Conservation (phyloP, 345 rosid genomes). For the Eucalyptus sideroxylon region DNA sequence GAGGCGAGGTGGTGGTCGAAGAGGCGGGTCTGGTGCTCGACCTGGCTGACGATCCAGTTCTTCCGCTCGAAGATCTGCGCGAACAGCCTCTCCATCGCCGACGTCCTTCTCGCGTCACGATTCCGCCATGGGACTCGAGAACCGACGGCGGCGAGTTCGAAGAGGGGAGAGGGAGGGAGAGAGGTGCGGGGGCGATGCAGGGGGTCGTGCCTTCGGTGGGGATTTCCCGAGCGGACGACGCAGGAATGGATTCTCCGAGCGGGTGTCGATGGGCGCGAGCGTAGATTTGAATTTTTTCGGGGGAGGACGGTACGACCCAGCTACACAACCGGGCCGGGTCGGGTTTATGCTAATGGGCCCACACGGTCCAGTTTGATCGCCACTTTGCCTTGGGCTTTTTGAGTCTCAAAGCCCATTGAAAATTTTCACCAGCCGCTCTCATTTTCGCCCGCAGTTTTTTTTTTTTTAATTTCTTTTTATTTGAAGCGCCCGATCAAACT, state of each 20-base stretch:
- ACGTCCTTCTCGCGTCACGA: background rate
- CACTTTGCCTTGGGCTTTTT: background rate
- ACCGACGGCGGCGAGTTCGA: background rate
- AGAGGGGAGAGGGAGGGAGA: background rate
- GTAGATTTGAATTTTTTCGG: background rate
- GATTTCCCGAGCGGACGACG: background rate
- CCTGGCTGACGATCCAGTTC: slow-evolving; percentile 41
- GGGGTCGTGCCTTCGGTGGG: background rate
- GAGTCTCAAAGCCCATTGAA: background rate
- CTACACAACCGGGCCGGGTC: background rate
- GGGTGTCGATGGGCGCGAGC: background rate
- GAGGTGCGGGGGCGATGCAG: background rate
- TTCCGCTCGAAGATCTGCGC: slow-evolving; percentile 63
- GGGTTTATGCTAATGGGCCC: background rate
- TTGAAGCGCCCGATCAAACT: background rate
- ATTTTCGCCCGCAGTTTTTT: background rate
- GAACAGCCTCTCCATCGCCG: slow-evolving; percentile 49
- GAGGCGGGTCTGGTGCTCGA: slow-evolving; percentile 44
- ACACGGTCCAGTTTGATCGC: background rate
- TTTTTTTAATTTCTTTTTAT: background rate
- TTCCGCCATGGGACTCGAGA: background rate
- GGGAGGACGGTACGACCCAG: background rate
- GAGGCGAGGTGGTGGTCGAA: slow-evolving; percentile 70
- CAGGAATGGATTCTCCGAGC: background rate
- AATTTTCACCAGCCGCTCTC: background rate